These are phyloP conservation scores for Fusarium sp. DNA, from an alignment of 2,329 filamentous ascomycete genomes.

Conservation along the genomic window DNA sequence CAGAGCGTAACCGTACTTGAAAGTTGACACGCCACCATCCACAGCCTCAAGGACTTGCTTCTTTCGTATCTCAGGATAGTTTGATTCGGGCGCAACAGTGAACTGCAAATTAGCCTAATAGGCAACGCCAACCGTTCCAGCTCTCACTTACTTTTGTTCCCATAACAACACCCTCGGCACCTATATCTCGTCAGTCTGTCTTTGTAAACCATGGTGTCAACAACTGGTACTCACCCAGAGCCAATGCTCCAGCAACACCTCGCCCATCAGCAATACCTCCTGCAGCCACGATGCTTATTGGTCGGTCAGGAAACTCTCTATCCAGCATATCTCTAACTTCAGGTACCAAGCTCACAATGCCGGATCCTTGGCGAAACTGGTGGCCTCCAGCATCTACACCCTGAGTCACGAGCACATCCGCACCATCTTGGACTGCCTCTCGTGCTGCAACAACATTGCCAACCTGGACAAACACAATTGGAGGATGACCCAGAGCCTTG, in stretches of 20 bases:
- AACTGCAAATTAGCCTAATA: constrained; percentile 50
- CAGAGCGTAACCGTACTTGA: constrained; percentile 50
- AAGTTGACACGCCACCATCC: constrained; percentile 56
- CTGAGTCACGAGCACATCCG: constrained; percentile 70
- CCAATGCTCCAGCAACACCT: constrained; percentile 63
- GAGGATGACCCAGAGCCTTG: constrained; percentile 43
- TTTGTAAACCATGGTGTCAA: no score
- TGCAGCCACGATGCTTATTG: constrained; percentile 61
- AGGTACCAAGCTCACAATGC: constrained; percentile 65
- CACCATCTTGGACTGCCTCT: constrained; percentile 56
- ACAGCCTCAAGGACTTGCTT: constrained; percentile 51
- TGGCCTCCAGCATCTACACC: constrained; percentile 73
- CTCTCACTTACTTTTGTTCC: constrained; percentile 51
- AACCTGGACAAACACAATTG: constrained; percentile 68
- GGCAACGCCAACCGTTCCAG: background rate
- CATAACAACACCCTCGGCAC: constrained; percentile 56
- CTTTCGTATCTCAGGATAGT: constrained; percentile 53
- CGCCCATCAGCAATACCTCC: constrained; percentile 68
- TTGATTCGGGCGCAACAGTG: constrained; percentile 54
- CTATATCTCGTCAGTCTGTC: constrained; percentile 35
- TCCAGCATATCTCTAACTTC: constrained; percentile 62
- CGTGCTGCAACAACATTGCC: constrained; percentile 67
- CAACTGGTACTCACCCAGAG: constrained; percentile 56
- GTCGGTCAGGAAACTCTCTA: constrained; percentile 46
- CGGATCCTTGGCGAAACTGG: constrained; percentile 63